Conservation (phyloP, 306 rosid genomes). For the Prunus fruticosa region DNA sequence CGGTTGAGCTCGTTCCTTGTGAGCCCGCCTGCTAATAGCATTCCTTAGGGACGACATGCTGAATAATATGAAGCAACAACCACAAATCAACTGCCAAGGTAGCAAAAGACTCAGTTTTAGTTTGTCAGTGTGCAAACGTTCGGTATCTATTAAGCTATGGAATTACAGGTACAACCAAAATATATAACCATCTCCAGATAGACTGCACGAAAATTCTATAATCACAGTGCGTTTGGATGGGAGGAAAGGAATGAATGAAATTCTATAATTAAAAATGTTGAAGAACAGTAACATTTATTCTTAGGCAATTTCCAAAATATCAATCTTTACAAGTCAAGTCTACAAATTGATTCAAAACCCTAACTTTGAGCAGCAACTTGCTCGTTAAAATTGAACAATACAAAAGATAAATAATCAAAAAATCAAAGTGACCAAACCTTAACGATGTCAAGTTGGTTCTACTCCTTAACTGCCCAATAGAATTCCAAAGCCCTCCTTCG, state of each 20-base stretch:
- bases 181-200: background rate
- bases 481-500: background rate
- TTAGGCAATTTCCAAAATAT: background rate
- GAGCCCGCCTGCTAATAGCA: constrained; percentile 66
- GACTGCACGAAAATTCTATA: background rate
- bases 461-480: background rate
- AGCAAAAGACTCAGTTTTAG: background rate
- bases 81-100: constrained; percentile 10
- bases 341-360: background rate
- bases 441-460: background rate
- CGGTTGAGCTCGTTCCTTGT: constrained; percentile 87
- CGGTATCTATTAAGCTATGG: background rate
- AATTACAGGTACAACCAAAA: background rate
- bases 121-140: background rate
- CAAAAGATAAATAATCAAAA: background rate
- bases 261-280: background rate
- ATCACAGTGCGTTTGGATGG: background rate
- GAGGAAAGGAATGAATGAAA: background rate
- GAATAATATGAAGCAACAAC: background rate
- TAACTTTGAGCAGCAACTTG: background rate
- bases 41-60: constrained; percentile 77
- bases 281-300: background rate
- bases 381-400: background rate
- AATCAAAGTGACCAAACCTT: background rate
- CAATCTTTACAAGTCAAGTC: background rate